phyloP scores from a whole-genome alignment of 148 eudicot genomes.

The Cornus kousa region DNA sequence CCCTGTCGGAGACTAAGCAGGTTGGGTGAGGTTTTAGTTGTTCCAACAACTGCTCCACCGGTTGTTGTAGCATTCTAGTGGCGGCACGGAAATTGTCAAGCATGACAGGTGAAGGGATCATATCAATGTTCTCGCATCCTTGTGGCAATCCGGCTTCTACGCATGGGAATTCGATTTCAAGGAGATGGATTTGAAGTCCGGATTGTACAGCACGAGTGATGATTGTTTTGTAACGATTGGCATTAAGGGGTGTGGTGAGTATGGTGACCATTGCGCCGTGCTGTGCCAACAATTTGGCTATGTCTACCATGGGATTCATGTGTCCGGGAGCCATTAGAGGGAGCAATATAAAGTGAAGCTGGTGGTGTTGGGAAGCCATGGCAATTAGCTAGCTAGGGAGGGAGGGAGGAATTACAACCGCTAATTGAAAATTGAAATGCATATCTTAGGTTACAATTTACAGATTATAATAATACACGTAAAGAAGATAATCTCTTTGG shows the following conservation, averaged over 20 bases:
- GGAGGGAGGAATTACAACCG: no score
- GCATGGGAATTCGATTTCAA: slow-evolving; percentile 8
- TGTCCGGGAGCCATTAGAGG: slow-evolving; percentile 62
- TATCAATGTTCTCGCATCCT: slow-evolving; percentile 54
- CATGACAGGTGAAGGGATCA: slow-evolving; percentile 30
- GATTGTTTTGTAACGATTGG: slow-evolving; percentile 23
- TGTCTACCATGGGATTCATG: slow-evolving; percentile 60
- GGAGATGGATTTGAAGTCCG: no score
- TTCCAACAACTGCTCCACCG: slow-evolving; percentile 28
- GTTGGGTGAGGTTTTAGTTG: slow-evolving; percentile 26
- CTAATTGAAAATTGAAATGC: background rate
- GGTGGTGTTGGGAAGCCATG: slow-evolving; percentile 20
- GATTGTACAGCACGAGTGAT: background rate
- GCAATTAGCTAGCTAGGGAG: background rate
- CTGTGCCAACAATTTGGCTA: slow-evolving; percentile 36
- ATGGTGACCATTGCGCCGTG: slow-evolving; percentile 35
- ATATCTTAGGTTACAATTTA: no score
- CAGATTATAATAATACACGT: no score
- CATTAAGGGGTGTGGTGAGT: slow-evolving; percentile 45
- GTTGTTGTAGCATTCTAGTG: slow-evolving; percentile 23
- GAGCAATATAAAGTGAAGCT: slow-evolving; percentile 44
- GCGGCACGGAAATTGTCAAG: slow-evolving; percentile 35
- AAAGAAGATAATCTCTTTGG: no score
- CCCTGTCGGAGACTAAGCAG: slow-evolving; percentile 50
- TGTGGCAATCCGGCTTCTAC: slow-evolving; percentile 44